Evolutionary conservation across 192 early-diverging fungal species (phyloP).

Genomic region (Coemansia sp.): DNA sequence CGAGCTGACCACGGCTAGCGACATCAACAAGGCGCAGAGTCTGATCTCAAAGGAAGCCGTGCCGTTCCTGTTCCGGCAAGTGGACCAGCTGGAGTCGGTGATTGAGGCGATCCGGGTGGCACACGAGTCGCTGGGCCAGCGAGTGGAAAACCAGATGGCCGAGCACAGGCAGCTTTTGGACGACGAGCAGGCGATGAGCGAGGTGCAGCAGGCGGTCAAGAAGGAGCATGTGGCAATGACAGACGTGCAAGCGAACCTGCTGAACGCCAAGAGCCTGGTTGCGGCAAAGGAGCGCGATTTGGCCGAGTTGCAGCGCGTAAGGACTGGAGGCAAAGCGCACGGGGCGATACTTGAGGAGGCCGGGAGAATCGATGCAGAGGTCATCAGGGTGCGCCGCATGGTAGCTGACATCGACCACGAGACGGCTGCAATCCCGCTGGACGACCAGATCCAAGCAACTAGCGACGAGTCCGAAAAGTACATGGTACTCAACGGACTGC

Average conservation of each 20-base stretch:
- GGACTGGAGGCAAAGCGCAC: slow-evolving; percentile 16
- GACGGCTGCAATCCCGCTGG: slow-evolving; percentile 22
- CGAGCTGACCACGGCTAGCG: slow-evolving; percentile 54
- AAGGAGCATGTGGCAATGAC: slow-evolving; percentile 28
- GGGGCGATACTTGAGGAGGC: slow-evolving; percentile 37
- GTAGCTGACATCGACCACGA: slow-evolving; percentile 45
- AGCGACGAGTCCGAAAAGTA: slow-evolving; percentile 30
- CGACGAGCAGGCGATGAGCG: slow-evolving; percentile 31
- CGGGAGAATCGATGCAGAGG: slow-evolving; percentile 38
- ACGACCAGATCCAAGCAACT: slow-evolving; percentile 39
- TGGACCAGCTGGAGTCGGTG: slow-evolving; percentile 50
- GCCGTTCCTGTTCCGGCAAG: slow-evolving; percentile 54
- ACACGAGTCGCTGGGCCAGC: slow-evolving; percentile 36
- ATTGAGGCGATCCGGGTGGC: slow-evolving; percentile 41
- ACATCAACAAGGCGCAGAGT: slow-evolving; percentile 50
- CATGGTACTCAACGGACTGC: slow-evolving; percentile 36
- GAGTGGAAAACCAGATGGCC: slow-evolving; percentile 32
- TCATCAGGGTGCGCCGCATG: slow-evolving; percentile 37
- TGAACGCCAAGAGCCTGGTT: slow-evolving; percentile 42
- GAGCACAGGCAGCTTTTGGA: slow-evolving; percentile 40
- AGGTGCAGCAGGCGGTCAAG: slow-evolving; percentile 27
- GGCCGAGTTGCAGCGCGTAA: slow-evolving; percentile 36
- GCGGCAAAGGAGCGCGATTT: slow-evolving; percentile 50
- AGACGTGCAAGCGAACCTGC: slow-evolving; percentile 43
- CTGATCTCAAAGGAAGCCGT: slow-evolving; percentile 54